Evolutionary conservation across 164 flowering plant species (phyloP).

Genomic region (Magnolia changhungtana): DNA sequence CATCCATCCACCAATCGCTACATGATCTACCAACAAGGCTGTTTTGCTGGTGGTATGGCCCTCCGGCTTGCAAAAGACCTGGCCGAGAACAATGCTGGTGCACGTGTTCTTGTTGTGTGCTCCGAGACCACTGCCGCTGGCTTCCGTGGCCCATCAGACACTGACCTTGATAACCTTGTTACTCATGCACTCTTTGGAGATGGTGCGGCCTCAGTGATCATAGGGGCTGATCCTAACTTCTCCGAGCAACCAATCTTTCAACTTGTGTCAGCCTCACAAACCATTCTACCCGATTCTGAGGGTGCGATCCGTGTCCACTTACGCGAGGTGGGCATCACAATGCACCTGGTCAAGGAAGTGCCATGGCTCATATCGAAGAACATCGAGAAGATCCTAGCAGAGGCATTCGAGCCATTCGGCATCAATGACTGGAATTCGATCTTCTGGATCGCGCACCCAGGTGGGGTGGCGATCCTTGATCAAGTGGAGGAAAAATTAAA

Average conservation of each 20-base stretch:
- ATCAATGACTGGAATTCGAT: conserved; percentile 17
- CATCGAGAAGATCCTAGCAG: conserved; percentile 11
- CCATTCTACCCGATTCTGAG: conserved; percentile 8
- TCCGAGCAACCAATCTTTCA: conserved; percentile 11
- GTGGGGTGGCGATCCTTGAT: conserved; percentile 15
- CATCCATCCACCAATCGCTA: conserved; percentile 8
- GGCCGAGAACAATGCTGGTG: conserved; percentile 18
- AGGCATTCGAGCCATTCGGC: conserved; percentile 12
- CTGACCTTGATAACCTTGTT: conserved; percentile 15
- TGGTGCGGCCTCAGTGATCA: conserved; percentile 14
- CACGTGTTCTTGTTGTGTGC: conserved; percentile 16
- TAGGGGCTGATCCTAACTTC: conserved; percentile 11
- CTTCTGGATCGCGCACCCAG: conserved; percentile 15
- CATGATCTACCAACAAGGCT: conserved; percentile 20
- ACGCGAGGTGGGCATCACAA: conserved; percentile 15
- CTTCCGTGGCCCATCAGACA: conserved; percentile 11
- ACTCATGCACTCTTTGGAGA: conserved; percentile 18
- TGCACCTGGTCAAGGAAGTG: conserved; percentile 16
- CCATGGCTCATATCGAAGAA: conserved; percentile 17
- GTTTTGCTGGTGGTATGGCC: conserved; percentile 19
- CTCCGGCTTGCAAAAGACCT: conserved; percentile 21
- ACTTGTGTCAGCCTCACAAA: conserved; percentile 13
- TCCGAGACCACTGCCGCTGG: conserved; percentile 13
- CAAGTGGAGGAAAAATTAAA: conserved; percentile 8
- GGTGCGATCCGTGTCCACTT: conserved; percentile 14